Base-by-base conservation (phyloP, 1,284 basidiomycete species). In the Puccinia polysora region DNA sequence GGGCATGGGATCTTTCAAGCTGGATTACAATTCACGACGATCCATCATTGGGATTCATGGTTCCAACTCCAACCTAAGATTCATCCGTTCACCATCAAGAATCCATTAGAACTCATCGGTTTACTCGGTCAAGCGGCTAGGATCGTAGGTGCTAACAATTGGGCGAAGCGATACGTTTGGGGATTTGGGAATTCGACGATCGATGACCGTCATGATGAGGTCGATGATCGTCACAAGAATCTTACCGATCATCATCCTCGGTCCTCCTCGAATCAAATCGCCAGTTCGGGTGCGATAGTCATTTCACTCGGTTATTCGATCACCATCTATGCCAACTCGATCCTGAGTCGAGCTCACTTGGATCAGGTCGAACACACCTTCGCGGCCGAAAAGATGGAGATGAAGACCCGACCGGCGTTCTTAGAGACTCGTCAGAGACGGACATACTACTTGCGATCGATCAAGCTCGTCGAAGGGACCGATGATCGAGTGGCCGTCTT, bases 1-100 rank as follows among this genome's bases (percentile, higher is more conserved):
- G 75, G 74, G 0, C 75, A 76, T 3, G 76, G 76, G 20, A 75
- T 75, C 38, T 77, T 77, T 65, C 76, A 77, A 36, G 75, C 76
- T 28, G 76, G 76, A 52, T 76, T 75, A 68, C 73, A 71, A 28
- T 73, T 77, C 69, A 76, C 76, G 12, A 75, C 75, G 4, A 53
- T 77, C 0, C 76, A 77, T 56, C 76, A 77, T 52, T 77, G 76
- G 76, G 74, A 74, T 6, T 60, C 72, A 12, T 74, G 47, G 49
- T 67, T 69, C n/a, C 58, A 55, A 40, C 55, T 60, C 3, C 64
- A 59, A 49, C 62, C 47, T 10, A 25, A n/a, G 8, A n/a, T 55
- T 15, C 56, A 49, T 52, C 50, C 52, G n/a, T 52, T 72, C 59
- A 50, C 60, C 20, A 5, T 73, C 47, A 53, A 56, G 30, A 49